Conservation (phyloP, 176 grass and related monocot genomes). For the Chloris gayana region DNA sequence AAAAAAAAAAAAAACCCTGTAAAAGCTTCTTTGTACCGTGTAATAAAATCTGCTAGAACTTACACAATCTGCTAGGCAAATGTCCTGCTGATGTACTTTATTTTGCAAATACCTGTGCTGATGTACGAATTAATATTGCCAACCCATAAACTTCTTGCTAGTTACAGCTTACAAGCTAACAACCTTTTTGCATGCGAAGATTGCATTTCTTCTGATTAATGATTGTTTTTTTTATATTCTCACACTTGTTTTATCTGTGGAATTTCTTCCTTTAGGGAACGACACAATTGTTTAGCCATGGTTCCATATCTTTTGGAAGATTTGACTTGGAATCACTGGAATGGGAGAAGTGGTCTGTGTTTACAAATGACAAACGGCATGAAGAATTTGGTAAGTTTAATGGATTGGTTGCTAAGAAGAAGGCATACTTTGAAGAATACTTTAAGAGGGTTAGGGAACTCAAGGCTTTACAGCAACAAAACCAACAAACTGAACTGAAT, state of each 20-base stretch:
- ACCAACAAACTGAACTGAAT: constrained; percentile 82
- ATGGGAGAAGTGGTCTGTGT: constrained; percentile 98
- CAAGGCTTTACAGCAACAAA: constrained; percentile 84
- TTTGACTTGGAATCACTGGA: constrained; percentile 88
- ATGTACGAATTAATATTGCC: constrained; percentile 19
- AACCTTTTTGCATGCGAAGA: constrained; percentile 1
- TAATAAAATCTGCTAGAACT: constrained; percentile 15
- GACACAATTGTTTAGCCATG: constrained; percentile 82
- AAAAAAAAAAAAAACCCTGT: too few species aligned
- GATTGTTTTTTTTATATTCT: constrained; percentile 17
- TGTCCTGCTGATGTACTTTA: constrained; percentile 20
- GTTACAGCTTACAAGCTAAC: not conserved
- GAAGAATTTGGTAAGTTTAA: constrained; percentile 96
- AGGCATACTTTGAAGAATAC: constrained; percentile 95
- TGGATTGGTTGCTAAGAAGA: constrained; percentile 95
- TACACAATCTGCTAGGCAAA: not conserved
- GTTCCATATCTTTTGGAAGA: constrained; percentile 98
- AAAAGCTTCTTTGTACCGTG: not conserved
- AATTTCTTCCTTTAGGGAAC: constrained; percentile 56
- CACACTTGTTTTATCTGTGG: not conserved
- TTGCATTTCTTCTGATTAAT: not conserved
- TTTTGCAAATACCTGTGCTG: not conserved
- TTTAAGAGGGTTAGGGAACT: constrained; percentile 88
- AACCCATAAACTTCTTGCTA: not conserved
- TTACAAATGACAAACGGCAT: constrained; percentile 83